Evolutionary conservation across 1,139 yeast species (phyloP), one percentile per base, ranked within the genome.

Genomic region (Nakaseomyces delphensis): DNA sequence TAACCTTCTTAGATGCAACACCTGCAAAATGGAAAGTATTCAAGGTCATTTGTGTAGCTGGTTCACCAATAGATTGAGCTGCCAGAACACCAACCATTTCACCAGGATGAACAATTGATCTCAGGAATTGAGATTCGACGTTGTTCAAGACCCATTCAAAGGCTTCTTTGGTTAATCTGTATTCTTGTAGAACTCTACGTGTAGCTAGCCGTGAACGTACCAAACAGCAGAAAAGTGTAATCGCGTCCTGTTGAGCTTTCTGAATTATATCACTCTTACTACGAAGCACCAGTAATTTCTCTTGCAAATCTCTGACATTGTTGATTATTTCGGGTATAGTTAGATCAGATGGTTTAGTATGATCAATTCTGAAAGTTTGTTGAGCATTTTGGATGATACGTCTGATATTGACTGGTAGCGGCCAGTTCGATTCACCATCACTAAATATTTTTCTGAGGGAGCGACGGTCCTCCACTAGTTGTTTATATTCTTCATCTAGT

Each of bases 1-100:
- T 93, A 47, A 93, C 98, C 66, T 93, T 93, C 80, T 91, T 93
- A 9, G 97, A 89, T 32, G 97, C 91, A 49, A 93, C 98, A 83
- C 99, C 99, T 24, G 99, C 99, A 73, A 89, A 93, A 73, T 93
- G 99, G 95, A 93, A 93, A 55, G 99, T 91, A 64, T 91, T 91
- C 68, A 91, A 76, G 0, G 99, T 91, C 99, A 91, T 91, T 68
- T 91, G 99, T 21, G 99, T 91, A 21, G 98, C 98, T 41, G 99
- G 99, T 66, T 91, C 99, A 71, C 99, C 99, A 70, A 91, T 91
- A 38, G 96, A 87, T 70, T 91, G 99, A 1, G 99, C 98, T 44
- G 98, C 99, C 60, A 91, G 77, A 44, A 91, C 96, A 71, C 99
- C 99, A 46, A 93, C 98, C 98, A 91, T 91, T 65, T 91, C 98